Evolutionary conservation across 768 basidiomycete species (phyloP).

Genomic region (Chiua virens): DNA sequence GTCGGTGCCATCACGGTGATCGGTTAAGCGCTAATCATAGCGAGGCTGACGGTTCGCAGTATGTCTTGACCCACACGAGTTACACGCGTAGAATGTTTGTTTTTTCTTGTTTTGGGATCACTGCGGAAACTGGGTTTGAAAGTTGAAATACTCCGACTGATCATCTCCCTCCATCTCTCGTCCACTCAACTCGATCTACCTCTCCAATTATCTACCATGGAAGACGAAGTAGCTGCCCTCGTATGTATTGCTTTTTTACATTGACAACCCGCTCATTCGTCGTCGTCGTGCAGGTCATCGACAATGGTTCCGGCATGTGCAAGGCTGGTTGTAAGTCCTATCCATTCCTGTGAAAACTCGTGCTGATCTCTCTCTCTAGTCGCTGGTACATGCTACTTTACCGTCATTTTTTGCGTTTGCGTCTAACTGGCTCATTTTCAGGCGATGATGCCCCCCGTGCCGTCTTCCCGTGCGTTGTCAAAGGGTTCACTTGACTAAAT

Average conservation of each 20-base stretch:
- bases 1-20: constrained; percentile 17
- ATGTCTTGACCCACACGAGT: no score
- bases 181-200: constrained; percentile 20
- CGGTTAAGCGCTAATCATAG: no score
- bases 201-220: constrained; percentile 42
- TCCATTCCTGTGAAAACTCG: constrained; percentile 7
- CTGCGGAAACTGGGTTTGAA: constrained; percentile 21
- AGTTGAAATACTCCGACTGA: constrained; percentile 27
- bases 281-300: constrained; percentile 61
- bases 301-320: constrained; percentile 99
- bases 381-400: constrained; percentile 49
- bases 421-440: constrained; percentile 30
- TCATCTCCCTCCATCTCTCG: constrained; percentile 21
- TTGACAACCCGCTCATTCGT: background rate
- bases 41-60: constrained; percentile 17
- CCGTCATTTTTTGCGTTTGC: background rate
- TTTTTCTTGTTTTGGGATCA: constrained; percentile 19
- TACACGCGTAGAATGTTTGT: no score
- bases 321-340: constrained; percentile 91
- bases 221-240: constrained; percentile 65
- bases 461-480: constrained; percentile 84
- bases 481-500: constrained; percentile 3
- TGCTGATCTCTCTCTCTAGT: constrained; percentile 40
- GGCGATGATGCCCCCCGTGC: constrained; percentile 90
- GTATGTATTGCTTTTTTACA: constrained; percentile 28